Base-by-base conservation (phyloP, 805 yeast species). In the Zygotorulaspora florentina region DNA sequence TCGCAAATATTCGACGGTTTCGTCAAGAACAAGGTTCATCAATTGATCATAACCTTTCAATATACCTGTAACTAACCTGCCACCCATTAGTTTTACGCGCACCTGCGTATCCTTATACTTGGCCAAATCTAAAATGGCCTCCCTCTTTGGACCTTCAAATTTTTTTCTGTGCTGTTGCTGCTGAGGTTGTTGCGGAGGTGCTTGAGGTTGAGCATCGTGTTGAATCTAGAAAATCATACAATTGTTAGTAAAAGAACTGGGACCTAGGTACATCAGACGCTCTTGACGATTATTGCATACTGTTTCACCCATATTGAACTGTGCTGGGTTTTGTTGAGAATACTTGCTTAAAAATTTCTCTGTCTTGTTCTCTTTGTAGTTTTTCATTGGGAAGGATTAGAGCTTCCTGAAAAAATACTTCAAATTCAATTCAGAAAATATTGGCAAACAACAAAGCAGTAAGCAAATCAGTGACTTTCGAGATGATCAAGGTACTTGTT, bases 41-140 rank as follows among this genome's bases (percentile, higher is more conserved):
- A 85, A 72, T 62, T 82, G 89, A 61, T 85, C 95, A 59, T 74
- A 84, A 6, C 98, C 97, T 56, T 86, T 87, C 56, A 91, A 75
- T 1, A 71, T 69, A 29, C 99, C 99, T 13, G 73, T 72, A n/a
- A 85, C 80, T 55, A 82, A 81, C 60, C 97, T 79, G 6, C 96
- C 96, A 10, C 96, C 95, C 54, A 82, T 76, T 61, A 93, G 80
- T 57, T 85, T 83, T 43, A 90, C 91, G 56, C 83, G 76, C 34
- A 91, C 80, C 54, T 74, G 66, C 55, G 83, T 74, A 62, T 87
- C 95, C 57, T 79, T 79, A 63, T 85, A 87, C 59, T 80, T 84
- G 51, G 82, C 78, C 48, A 93, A 72, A 64, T 90, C 89, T 45
- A 88, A 72, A 48, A 90, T 87, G 17, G 96, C 95, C 52, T 90